Conservation (phyloP, 176 grass and related monocot species). For the Carex littledalei region DNA sequence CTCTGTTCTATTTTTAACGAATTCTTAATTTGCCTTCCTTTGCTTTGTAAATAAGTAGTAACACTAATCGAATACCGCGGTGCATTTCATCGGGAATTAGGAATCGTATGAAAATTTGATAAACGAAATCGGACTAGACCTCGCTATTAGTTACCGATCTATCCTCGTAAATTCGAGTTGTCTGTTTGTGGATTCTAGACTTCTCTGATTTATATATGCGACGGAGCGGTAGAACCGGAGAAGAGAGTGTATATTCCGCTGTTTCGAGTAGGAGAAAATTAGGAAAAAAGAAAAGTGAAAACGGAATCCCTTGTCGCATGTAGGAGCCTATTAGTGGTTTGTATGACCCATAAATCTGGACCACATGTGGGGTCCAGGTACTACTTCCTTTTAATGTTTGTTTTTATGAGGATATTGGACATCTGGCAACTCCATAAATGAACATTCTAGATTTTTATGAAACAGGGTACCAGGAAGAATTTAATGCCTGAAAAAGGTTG, state of each 20-base stretch:
- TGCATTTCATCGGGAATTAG: not conserved
- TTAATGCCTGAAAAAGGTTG: no score
- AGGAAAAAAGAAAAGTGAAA: not conserved
- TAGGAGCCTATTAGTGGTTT: not conserved
- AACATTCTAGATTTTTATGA: not conserved
- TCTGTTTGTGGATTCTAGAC: no score
- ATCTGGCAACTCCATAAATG: not conserved
- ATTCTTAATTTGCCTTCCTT: not conserved
- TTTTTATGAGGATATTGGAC: not conserved
- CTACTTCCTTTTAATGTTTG: not conserved
- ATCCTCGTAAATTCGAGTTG: no score
- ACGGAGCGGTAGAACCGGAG: no score
- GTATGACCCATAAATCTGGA: not conserved
- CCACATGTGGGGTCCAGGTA: not conserved
- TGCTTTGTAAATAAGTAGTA: not conserved
- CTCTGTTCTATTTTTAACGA: not conserved
- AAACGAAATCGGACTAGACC: no score
- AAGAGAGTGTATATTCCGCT: no score
- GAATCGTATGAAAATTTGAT: not conserved
- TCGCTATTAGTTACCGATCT: no score
- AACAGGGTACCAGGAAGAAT: not conserved
- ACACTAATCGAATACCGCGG: not conserved
- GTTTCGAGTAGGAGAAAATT: no score
- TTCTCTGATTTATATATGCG: no score
- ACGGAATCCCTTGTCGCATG: not conserved